Evolutionary conservation across 2,329 filamentous ascomycete species (phyloP).

Genomic region (Volutella citrinella): DNA sequence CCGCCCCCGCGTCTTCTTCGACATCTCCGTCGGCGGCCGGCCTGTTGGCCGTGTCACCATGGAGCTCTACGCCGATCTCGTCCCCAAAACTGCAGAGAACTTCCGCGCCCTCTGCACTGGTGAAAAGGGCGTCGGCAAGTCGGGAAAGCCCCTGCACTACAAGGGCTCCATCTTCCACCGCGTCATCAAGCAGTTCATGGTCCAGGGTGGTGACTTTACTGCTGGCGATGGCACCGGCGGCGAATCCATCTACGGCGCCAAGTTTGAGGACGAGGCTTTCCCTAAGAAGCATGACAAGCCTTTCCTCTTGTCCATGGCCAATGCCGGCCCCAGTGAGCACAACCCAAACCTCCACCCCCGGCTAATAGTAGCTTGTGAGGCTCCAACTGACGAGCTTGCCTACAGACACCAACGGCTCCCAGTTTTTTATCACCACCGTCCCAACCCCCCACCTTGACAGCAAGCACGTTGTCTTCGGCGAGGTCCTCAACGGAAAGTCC

Average conservation of each 20-base stretch:
- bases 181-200: conserved; percentile 99
- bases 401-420: conserved; percentile 86
- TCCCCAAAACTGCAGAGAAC: conserved; percentile 95
- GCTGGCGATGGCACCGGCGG: conserved; percentile 91
- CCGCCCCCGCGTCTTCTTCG: conserved; percentile 86
- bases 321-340: conserved; percentile 79
- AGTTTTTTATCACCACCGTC: conserved; percentile 97
- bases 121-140: conserved; percentile 81
- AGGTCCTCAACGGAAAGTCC: conserved; percentile 90
- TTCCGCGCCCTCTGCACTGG: conserved; percentile 93
- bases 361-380: not conserved
- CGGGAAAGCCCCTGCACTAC: conserved; percentile 85
- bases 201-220: conserved; percentile 91
- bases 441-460: conserved; percentile 90
- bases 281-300: conserved; percentile 86
- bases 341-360: not conserved
- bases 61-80: conserved; percentile 73
- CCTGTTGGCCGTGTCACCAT: conserved; percentile 77
- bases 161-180: conserved; percentile 93
- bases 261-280: conserved; percentile 98
- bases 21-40: conserved; percentile 77
- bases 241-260: conserved; percentile 95
- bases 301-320: conserved; percentile 96
- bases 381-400: conserved; percentile 11
- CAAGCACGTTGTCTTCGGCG: conserved; percentile 97